Conservation (phyloP, 2,329 filamentous ascomycete species). For the Fusarium poae region DNA sequence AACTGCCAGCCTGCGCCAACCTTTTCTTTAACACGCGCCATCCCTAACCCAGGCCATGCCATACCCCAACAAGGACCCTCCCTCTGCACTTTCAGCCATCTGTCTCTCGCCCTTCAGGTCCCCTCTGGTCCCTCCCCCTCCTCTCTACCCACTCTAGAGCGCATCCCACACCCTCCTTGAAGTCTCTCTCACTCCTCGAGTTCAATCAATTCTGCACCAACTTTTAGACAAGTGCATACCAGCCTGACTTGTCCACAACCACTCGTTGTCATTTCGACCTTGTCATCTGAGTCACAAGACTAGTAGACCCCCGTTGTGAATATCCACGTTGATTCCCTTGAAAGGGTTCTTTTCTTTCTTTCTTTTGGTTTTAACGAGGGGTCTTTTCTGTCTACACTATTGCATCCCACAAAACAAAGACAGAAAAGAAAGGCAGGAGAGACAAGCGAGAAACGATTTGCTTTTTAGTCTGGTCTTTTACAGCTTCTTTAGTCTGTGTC, state of each 20-base stretch:
- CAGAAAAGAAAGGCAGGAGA: slow-evolving; percentile 5
- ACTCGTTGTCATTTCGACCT: slow-evolving; percentile 47
- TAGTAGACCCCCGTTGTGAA: slow-evolving; percentile 18
- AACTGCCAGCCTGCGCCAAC: slow-evolving; percentile 33
- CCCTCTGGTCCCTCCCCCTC: slow-evolving; percentile 35
- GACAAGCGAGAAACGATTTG: slow-evolving; percentile 27
- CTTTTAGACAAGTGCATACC: slow-evolving; percentile 49
- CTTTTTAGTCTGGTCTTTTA: slow-evolving; percentile 35
- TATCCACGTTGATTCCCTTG: slow-evolving; percentile 48
- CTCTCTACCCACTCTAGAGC: slow-evolving; percentile 19
- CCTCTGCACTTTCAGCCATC: slow-evolving; percentile 37
- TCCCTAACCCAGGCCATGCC: slow-evolving; percentile 25
- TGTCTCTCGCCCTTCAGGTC: slow-evolving; percentile 32
- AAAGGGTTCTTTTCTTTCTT: slow-evolving; percentile 25
- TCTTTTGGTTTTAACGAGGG: slow-evolving; percentile 43
- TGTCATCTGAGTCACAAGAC: slow-evolving; percentile 48
- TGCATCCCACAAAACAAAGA: slow-evolving; percentile 21
- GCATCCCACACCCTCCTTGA: slow-evolving; percentile 26
- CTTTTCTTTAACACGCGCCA: slow-evolving; percentile 40
- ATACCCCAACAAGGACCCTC: slow-evolving; percentile 18
- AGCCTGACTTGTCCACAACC: slow-evolving; percentile 46
- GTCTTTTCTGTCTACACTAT: background rate
- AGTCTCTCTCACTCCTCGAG: slow-evolving; percentile 1
- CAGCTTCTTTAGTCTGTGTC: slow-evolving; percentile 38
- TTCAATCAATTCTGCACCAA: slow-evolving; percentile 36